A percentile compares a stretch with the other conserved stretches of the same genome.
Evolutionary conservation across 2,329 filamentous ascomycete species (phyloP).

Genomic region (Parastagonospora nodorum): DNA sequence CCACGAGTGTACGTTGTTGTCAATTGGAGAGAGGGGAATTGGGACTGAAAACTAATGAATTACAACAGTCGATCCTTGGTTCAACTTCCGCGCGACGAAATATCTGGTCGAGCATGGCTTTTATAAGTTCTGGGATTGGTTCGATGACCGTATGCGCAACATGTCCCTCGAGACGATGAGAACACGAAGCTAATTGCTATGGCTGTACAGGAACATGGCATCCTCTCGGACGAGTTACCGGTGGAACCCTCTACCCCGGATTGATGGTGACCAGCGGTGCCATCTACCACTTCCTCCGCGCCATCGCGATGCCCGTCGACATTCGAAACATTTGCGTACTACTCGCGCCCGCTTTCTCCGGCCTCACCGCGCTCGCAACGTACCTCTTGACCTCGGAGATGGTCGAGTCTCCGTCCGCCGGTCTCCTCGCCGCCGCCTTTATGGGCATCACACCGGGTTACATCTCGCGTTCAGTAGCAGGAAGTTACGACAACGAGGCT

Average conservation of each 20-base stretch:
- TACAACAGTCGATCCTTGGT: constrained; percentile 91
- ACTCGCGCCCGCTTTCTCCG: constrained; percentile 91
- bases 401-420: constrained; percentile 92
- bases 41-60: constrained; percentile 30
- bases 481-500: constrained; percentile 98
- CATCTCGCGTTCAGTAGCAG: constrained; percentile 95
- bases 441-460: constrained; percentile 98
- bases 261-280: constrained; percentile 98
- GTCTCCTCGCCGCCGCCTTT: constrained; percentile 89
- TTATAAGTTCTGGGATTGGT: constrained; percentile 99
- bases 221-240: constrained; percentile 95
- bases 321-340: constrained; percentile 99
- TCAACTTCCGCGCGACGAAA: constrained; percentile 98
- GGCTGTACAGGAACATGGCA: constrained; percentile 81
- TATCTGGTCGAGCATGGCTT: constrained; percentile 97
- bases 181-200: constrained; percentile 19
- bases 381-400: constrained; percentile 98
- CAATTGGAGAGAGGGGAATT: constrained; percentile 4
- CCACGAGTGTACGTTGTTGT: constrained; percentile 87
- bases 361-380: constrained; percentile 87
- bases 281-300: constrained; percentile 92
- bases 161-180: constrained; percentile 4
- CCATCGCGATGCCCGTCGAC: constrained; percentile 89
- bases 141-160: constrained; percentile 79
- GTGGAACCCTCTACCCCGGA: constrained; percentile 97